Conservation (phyloP, 2,329 filamentous ascomycete species). For the Epichloe uncinata region DNA sequence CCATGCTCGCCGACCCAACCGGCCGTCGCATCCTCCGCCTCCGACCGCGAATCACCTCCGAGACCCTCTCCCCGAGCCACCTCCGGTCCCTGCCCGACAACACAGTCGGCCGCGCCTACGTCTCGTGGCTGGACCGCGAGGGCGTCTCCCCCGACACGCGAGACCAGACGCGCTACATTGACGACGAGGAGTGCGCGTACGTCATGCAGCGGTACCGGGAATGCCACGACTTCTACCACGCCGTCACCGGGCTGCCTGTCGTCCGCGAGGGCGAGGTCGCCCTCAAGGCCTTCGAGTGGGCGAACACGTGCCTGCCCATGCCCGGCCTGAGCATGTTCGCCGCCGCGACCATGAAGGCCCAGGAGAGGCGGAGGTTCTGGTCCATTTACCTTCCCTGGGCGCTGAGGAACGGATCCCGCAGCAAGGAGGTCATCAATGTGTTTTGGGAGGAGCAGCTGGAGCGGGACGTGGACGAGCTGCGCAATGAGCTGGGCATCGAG, state of each 20-base stretch:
- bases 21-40: conserved; percentile 86
- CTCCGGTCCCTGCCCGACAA: conserved; percentile 61
- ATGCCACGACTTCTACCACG: conserved; percentile 96
- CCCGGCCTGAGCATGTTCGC: conserved; percentile 77
- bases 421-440: conserved; percentile 79
- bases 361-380: conserved; percentile 65
- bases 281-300: conserved; percentile 95
- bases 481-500: conserved; percentile 68
- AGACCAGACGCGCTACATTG: conserved; percentile 71
- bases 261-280: conserved; percentile 94
- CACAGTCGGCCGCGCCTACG: conserved; percentile 72
- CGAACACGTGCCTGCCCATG: conserved; percentile 91
- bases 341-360: conserved; percentile 71
- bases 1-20: conserved; percentile 74
- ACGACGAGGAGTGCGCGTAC: conserved; percentile 91
- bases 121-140: conserved; percentile 84
- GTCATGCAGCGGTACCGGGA: conserved; percentile 98
- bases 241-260: conserved; percentile 77
- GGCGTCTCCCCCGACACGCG: conserved; percentile 93
- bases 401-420: conserved; percentile 61
- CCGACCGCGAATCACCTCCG: conserved; percentile 74
- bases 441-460: conserved; percentile 96
- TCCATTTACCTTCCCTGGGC: conserved; percentile 81
- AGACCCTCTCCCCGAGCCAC: conserved; percentile 49
- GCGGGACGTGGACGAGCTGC: conserved; percentile 65